These are phyloP conservation scores for Picea mariana DNA, from an alignment of 83 land plant species.

Conservation along the genomic window DNA sequence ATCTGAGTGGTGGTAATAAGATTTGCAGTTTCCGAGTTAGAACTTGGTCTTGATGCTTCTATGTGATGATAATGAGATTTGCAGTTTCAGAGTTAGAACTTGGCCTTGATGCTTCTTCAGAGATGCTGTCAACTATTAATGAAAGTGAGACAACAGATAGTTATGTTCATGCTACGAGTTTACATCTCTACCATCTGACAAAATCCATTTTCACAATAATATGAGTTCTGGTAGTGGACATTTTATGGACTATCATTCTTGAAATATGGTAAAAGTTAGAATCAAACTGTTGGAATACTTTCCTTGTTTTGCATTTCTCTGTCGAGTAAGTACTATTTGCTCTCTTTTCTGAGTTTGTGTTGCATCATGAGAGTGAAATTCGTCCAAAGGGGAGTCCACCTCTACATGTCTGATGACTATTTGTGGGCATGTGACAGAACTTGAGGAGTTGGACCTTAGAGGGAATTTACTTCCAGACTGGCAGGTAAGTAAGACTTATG, in stretches of 20 bases:
- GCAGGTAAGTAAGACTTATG: constrained; percentile 55
- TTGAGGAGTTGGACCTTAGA: constrained; percentile 92
- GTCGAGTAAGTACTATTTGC: neutral
- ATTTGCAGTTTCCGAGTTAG: too few relatives aligned
- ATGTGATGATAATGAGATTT: too few relatives aligned
- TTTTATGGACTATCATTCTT: too few relatives aligned
- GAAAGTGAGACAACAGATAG: neutral
- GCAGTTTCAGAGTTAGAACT: too few relatives aligned
- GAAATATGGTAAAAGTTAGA: too few relatives aligned
- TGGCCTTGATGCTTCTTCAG: too few relatives aligned
- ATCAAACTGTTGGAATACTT: neutral
- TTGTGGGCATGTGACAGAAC: constrained; percentile 45
- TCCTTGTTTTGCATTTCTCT: neutral
- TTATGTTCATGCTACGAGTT: neutral
- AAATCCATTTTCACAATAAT: neutral
- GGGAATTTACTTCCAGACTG: constrained; percentile 88
- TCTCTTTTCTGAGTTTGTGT: neutral
- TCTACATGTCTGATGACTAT: neutral
- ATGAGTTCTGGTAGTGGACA: neutral
- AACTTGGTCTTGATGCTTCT: too few relatives aligned
- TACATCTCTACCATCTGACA: neutral
- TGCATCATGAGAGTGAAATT: neutral
- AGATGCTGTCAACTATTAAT: too few relatives aligned
- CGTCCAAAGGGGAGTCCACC: neutral
- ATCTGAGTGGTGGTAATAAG: too few relatives aligned